Base-by-base conservation (phyloP, 2,329 filamentous ascomycete species). In the Teratosphaeria viscida region DNA sequence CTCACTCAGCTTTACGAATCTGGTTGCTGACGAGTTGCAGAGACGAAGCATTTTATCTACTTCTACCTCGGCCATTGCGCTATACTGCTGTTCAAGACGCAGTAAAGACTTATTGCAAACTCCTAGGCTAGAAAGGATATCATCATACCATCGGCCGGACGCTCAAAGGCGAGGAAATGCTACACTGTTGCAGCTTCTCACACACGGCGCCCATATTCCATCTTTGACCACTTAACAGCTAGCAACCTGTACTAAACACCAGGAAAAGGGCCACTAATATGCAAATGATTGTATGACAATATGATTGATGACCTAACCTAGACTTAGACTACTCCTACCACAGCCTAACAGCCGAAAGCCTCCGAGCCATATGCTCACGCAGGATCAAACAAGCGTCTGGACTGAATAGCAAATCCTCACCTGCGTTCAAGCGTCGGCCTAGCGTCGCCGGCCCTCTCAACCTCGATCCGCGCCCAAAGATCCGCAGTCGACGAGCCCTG, bases 21-120 rank as follows among this genome's bases (percentile, higher is more conserved):
- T 35, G 29, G 23, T 19, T 27, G 55, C 52, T 58, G 43, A 59
- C 39, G 8, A 55, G 23, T 43, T 32, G 23, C 78, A 96, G 94
- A 97, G 77, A 97, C 94, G 32, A 97, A 97, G 80, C 94, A 99
- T 78, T 99, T 99, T 81, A 96, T 99, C 75, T 99, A 99, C 81
- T 99, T 99, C 81, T 99, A 99, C 80, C 88, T 99, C 61, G 94
- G 94, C 58, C 94, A 97, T 81, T 96, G 91, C 76, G 94, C 94
- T 61, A 97, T 99, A 73, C 83, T 99, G 59, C 86, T 99, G 57
- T 99, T 97, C 85, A 99, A 99, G 83, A 99, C 94, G 49, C 92
- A 96, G 84, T 97, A 85, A 72, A 49, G n/a, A 49, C n/a, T 49
- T 49, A 4, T 19, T 49, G 43, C 19, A 19, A 49, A n/a, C 43